Evolutionary conservation across 495 filamentous ascomycete species (phyloP), one percentile per base, ranked within the genome.

Genomic region (Saxispiralis lemnorum): DNA sequence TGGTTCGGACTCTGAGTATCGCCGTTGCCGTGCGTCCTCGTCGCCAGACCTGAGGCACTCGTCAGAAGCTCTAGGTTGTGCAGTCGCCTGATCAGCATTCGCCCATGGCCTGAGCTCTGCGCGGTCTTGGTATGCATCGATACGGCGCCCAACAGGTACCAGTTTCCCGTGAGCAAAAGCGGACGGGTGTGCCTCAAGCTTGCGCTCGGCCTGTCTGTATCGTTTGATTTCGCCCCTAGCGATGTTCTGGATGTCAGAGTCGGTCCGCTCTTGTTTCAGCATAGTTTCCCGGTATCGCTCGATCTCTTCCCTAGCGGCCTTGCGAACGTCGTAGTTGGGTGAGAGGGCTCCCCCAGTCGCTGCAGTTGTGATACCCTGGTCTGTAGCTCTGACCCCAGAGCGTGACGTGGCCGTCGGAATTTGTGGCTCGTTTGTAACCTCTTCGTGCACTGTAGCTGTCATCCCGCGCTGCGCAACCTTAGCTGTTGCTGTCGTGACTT

Each of bases 141-240:
- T 42, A 9, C 33, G 37, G 3, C 43, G 43, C 12, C 45, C 46
- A n/a, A 50, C 33, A 14, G 48, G 45, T 6, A 48, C 35, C 45
- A 54, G 34, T 11, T 41, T 39, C 1, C 51, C 51, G 38, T 54
- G 51, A 21, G 38, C 44, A 36, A 48, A 54, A 6, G 51, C 19
- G 16, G 43, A 33, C 1, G 44, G 40, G 31, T 51, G 51, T 4
- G 44, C 44, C 20, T 50, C 51, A n/a, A 54, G 30, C 37, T 40
- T 47, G 1, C 51, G 39, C 33, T 54, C 51, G 13, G 51, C 51
- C 16, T 51, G 43, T 28, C 24, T 28, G 40, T 43, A 43, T 4
- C 40, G 40, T 3, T 43, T 30, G 14, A 43, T 31, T 20, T 43
- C 40, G 14, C 34, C 40, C 18, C 40, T 18, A 14, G 40, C 40